Base-by-base conservation (phyloP, 345 rosid genomes). In the Brassica incana region DNA sequence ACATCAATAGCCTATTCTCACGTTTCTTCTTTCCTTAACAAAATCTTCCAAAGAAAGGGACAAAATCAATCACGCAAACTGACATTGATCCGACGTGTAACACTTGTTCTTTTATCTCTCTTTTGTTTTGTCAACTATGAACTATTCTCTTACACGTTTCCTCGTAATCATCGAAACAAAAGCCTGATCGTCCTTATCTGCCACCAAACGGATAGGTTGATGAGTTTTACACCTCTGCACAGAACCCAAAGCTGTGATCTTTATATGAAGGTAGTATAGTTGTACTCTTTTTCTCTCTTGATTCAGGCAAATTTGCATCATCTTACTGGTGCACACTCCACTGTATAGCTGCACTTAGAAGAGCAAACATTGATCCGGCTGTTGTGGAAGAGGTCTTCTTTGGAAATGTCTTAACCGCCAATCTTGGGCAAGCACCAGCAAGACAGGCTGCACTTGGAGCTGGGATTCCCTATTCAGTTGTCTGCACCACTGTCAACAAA, bases 381-480 rank as follows among this genome's bases (percentile, higher is more conserved):
- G 90, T 91, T 69, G 98, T 95, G 67, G 92, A 95, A 87, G 99
- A 93, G 84, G 97, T 95, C 18, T 86, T 89, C 87, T 89, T 95
- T 29, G 97, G 98, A 56, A 95, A 95, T 85, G 99, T 95, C 75
- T 90, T 91, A 58, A 89, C 89, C 65, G 98, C 97, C 70, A 93
- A 95, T 87, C 87, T 95, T 73, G 99, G 98, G 29, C 99, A 93
- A 84, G 98, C 99, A 85, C 98, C 98, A 38, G 98, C 99, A 70
- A 90, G 97, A 78, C 99, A 95, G 82, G 99, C 98, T 70, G 95
- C 99, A 32, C 79, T 95, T 76, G 99, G 93, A 54, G 97, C 99
- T 1, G 95, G 96, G 52, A 88, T 95, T 71, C 96, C 97, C 36
- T 82, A 93, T 84, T 90, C 98, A 0, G 98, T 88, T 5, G 56